Base-by-base conservation (phyloP, 352 stramenopile genomes). In the Elongisporangium anandrum region DNA sequence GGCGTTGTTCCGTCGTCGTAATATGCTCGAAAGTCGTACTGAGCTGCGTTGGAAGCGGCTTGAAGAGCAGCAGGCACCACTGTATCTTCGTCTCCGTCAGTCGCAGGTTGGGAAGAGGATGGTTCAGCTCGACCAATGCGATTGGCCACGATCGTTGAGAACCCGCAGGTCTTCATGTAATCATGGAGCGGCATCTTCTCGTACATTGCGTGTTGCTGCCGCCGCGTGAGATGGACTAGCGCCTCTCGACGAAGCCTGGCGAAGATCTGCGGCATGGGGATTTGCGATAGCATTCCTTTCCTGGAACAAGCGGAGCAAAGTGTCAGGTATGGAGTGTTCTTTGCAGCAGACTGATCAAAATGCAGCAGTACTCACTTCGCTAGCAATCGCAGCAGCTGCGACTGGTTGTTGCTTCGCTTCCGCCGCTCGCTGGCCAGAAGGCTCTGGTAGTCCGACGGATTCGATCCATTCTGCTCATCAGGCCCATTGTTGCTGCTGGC, bases 141-240 rank as follows among this genome's bases (percentile, higher is more conserved):
- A 12, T 45, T 45, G 34, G 34, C 17, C 34, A 45, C 34, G 34
- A 45, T 45, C 5, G 34, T 57, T 8, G 69, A 23, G 47, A 57
- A 72, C 5, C 73, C 78, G 58, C 78, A 88, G n/a, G 67, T 73
- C n/a, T 58, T 80, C 78, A 88, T 83, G 56, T 85, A 88, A 51
- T 86, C 78, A 12, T 86, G 73, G 47, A 86, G 24, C 0, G 73
- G 60, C 59, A 84, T 76, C 54, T 70, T 75, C 54, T 86, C 79
- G 26, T 83, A 85, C 17, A 66, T 53, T 1, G 64, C 68, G 15
- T 73, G 56, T 54, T 81, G 69, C 4, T 76, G 19, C 24, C 72
- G 69, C 13, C 66, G 68, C 16, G 69, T 68, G n/a, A 82, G 66
- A 49, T 88, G 81, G 24, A 81, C 69, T 8, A 86, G 58, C 8